Evolutionary conservation across 768 basidiomycete genomes (phyloP).

Genomic region (Bullera alba): DNA sequence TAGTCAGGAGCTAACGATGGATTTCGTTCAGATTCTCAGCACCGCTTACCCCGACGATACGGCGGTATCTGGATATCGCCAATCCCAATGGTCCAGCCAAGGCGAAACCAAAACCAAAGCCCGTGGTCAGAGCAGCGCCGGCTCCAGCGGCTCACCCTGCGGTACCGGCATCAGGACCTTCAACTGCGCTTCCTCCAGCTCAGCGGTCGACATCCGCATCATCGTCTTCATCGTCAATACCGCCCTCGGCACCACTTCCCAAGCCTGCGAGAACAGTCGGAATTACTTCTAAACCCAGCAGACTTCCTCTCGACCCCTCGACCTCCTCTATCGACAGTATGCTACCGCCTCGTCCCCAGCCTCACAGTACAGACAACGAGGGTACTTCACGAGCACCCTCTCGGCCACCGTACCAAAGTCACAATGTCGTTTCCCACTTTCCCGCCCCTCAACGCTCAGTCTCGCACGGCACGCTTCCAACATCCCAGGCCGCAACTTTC

Average conservation of each 20-base stretch:
- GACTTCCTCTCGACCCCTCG: too few species aligned
- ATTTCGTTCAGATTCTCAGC: slow-evolving; percentile 43
- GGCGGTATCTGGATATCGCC: slow-evolving; percentile 45
- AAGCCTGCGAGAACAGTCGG: too few species aligned
- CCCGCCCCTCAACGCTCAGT: too few species aligned
- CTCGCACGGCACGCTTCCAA: slow-evolving; percentile 22
- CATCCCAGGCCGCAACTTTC: slow-evolving; percentile 8
- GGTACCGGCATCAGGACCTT: neutral
- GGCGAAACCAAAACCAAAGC: slow-evolving; percentile 5
- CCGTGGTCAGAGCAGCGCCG: neutral
- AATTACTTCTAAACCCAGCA: too few species aligned
- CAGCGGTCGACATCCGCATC: slow-evolving; percentile 8
- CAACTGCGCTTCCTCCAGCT: slow-evolving; percentile 2
- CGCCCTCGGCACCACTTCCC: neutral
- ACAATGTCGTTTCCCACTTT: neutral
- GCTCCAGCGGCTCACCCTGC: neutral
- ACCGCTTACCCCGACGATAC: slow-evolving; percentile 47
- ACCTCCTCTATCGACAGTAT: too few species aligned
- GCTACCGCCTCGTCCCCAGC: too few species aligned
- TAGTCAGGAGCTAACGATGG: neutral
- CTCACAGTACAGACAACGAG: too few species aligned
- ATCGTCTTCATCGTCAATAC: slow-evolving; percentile 1
- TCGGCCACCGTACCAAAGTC: too few species aligned
- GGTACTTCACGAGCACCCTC: too few species aligned
- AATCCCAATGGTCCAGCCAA: slow-evolving; percentile 12